A percentile compares a stretch with the other conserved stretches of the same genome.
phyloP scores from a whole-genome alignment of 805 yeast species.

The Saccharomyces jurei region DNA sequence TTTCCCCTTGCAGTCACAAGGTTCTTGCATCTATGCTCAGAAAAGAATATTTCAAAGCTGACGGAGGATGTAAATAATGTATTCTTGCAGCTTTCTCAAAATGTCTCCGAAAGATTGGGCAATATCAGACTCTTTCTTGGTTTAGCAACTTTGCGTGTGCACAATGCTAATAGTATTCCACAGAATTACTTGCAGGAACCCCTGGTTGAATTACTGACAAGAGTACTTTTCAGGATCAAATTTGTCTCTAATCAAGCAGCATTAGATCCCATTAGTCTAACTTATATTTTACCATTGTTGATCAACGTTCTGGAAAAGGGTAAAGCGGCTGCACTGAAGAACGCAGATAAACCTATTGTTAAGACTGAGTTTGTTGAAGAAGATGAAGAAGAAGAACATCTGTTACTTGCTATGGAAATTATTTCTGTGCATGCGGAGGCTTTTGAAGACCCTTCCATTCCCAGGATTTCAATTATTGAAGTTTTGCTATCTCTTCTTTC shows the following conservation, averaged over 20 bases:
- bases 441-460: conserved; percentile 58
- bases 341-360: conserved; percentile 42
- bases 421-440: conserved; percentile 59
- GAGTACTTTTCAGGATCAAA: conserved; percentile 69
- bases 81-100: conserved; percentile 47
- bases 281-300: conserved; percentile 69
- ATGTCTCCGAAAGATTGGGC: conserved; percentile 46
- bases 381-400: conserved; percentile 81
- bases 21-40: conserved; percentile 39
- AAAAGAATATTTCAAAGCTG: conserved; percentile 29
- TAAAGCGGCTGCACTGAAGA: conserved; percentile 44
- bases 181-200: conserved; percentile 43
- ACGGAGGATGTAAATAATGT: conserved; percentile 42
- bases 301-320: conserved; percentile 62
- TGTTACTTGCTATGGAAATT: conserved; percentile 68
- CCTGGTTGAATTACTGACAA: conserved; percentile 44
- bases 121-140: conserved; percentile 50
- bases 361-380: conserved; percentile 72
- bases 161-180: conserved; percentile 39
- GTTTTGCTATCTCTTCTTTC: conserved; percentile 60
- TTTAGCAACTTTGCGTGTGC: conserved; percentile 56
- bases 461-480: conserved; percentile 55
- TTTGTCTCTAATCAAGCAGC: conserved; percentile 66
- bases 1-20: conserved; percentile 53
- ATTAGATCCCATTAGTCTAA: conserved; percentile 58